Evolutionary conservation across 345 rosid genomes (phyloP), one percentile per base, ranked within the genome.

Genomic region (Eucalyptus curtisii): DNA sequence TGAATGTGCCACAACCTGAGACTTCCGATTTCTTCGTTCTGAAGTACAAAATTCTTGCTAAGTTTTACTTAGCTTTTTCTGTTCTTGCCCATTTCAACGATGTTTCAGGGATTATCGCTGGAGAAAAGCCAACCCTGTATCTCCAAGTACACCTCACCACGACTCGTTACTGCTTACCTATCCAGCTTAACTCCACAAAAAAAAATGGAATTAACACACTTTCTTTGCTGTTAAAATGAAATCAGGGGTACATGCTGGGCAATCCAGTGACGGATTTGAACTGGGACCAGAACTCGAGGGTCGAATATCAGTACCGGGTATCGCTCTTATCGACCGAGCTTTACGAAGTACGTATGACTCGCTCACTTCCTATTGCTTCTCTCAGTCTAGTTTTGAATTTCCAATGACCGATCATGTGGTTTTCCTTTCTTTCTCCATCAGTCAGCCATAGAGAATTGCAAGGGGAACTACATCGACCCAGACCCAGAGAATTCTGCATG

Each of bases 211-310:
- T 84, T 37, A 8, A n/a, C 10, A 33, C 52, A 9, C 33, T 57
- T 20, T 20, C 49, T 30, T 10, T 49, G 8, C 33, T 14, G 42
- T 55, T 55, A 84, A 22, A 20, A 76, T 22, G 30, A 13, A 50
- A 61, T 57, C 81, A 92, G 93, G 93, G 93, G 13, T 92, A 91
- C 61, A 71, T 89, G 44, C 82, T 92, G 33, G 92, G 92, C 9
- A 92, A 90, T 88, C 92, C 92, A 6, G 87, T 86, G 27, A 91
- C 92, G 5, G 87, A 90, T 86, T 68, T 61, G 17, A 30, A 45
- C 12, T 68, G 55, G 22, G 92, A 92, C 44, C 71, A 80, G 42
- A 90, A 92, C 88, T 82, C 93, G 7, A 89, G 89, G 88, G 82
- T 92, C 42, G 49, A 49, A 33, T 92, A 49, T 81, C 90, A 90